Percentiles rank a stretch among this genome's conserved stretches.
Evolutionary conservation across 345 rosid genomes (phyloP).

Genomic region (Clarkia xantiana): DNA sequence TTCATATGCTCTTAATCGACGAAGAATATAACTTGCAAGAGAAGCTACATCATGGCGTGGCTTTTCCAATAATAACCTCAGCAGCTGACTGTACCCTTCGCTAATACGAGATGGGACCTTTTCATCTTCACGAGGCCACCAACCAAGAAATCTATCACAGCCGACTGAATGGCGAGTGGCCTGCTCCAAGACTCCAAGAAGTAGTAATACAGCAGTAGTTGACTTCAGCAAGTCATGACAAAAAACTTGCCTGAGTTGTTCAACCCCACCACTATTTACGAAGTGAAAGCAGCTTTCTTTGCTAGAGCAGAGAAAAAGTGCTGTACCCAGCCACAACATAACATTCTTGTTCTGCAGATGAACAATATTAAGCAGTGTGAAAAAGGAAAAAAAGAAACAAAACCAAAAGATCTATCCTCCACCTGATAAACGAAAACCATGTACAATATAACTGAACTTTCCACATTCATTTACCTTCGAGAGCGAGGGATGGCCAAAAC

Average conservation of each 20-base stretch:
- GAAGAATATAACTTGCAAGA: slow-evolving; percentile 63
- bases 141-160: slow-evolving; percentile 83
- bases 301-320: slow-evolving; percentile 72
- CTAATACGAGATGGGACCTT: slow-evolving; percentile 56
- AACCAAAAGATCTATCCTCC: neutral
- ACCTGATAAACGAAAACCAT: neutral
- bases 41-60: slow-evolving; percentile 81
- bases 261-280: slow-evolving; percentile 73
- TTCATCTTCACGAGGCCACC: slow-evolving; percentile 97
- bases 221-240: slow-evolving; percentile 36
- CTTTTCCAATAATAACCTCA: slow-evolving; percentile 66
- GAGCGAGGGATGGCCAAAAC: slow-evolving; percentile 32
- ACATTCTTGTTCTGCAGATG: slow-evolving; percentile 47
- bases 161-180: slow-evolving; percentile 86
- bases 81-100: slow-evolving; percentile 60
- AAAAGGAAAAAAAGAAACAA: neutral
- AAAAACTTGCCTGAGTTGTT: slow-evolving; percentile 43
- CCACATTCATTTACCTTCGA: slow-evolving; percentile 34
- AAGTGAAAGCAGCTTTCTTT: slow-evolving; percentile 90
- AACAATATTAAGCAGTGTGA: slow-evolving; percentile 16
- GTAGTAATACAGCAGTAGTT: slow-evolving; percentile 35
- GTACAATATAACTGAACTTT: neutral
- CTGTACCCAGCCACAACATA: slow-evolving; percentile 58
- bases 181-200: slow-evolving; percentile 79
- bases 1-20: slow-evolving; percentile 80